These are phyloP conservation scores for Aspergillus carbonarius DNA, from an alignment of 2,329 filamentous ascomycete genomes.

Conservation along the genomic window DNA sequence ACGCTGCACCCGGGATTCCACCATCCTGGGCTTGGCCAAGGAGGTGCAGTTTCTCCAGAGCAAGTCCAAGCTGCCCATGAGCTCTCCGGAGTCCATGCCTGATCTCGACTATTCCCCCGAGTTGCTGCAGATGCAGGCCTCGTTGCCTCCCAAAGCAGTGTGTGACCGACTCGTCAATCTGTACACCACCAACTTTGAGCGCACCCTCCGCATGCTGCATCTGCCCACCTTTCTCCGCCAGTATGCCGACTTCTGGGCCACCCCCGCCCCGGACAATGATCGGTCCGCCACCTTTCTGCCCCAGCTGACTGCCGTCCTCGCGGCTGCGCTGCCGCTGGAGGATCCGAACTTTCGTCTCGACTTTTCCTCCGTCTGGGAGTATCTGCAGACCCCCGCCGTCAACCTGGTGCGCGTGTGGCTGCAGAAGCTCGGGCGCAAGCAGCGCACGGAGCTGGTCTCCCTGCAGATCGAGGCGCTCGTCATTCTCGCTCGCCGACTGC, in stretches of 20 bases:
- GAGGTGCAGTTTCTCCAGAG: constrained; percentile 27
- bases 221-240: constrained; percentile 19
- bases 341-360: neutral
- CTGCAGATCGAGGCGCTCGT: constrained; percentile 21
- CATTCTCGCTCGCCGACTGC: constrained; percentile 16
- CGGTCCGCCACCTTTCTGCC: constrained; percentile 15
- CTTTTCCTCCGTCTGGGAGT: constrained; percentile 15
- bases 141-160: constrained; percentile 15
- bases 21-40: constrained; percentile 19
- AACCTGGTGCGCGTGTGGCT: constrained; percentile 17
- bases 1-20: constrained; percentile 17
- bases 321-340: constrained; percentile 5
- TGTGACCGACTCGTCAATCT: constrained; percentile 19
- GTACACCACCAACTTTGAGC: constrained; percentile 22
- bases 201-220: constrained; percentile 21
- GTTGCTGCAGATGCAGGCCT: constrained; percentile 10
- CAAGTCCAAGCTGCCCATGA: constrained; percentile 12
- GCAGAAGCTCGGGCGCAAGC: constrained; percentile 20
- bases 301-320: constrained; percentile 19
- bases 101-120: constrained; percentile 16
- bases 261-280: constrained; percentile 5
- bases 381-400: constrained; percentile 16
- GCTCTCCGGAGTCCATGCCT: constrained; percentile 18
- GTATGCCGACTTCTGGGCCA: constrained; percentile 18
- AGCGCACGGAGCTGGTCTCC: constrained; percentile 18